Conservation (phyloP, 148 eudicot genomes). For the Chenopodium quinoa region DNA sequence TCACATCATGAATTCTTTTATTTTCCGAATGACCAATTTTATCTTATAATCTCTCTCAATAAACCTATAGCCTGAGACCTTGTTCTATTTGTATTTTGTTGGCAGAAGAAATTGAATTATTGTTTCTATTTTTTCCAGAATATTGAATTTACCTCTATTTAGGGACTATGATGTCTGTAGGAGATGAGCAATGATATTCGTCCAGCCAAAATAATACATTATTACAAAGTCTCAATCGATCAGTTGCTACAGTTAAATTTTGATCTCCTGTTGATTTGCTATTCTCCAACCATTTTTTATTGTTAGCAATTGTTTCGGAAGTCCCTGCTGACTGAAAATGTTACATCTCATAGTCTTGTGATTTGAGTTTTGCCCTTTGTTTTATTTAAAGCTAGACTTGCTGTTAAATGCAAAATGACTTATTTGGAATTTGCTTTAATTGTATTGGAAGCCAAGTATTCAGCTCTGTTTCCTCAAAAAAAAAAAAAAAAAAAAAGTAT, state of each 20-base stretch:
- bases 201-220: too few species aligned
- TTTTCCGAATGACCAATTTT: neutral
- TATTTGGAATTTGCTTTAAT: too few species aligned
- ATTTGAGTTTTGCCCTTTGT: neutral
- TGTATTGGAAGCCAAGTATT: neutral
- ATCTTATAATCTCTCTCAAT: neutral
- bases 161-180: neutral
- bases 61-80: neutral
- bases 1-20: neutral
- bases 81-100: neutral
- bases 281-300: neutral
- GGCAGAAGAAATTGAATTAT: neutral
- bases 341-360: too few species aligned
- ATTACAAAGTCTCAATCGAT: too few species aligned
- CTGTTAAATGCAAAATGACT: neutral
- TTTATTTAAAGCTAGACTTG: too few species aligned
- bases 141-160: too few species aligned
- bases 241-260: neutral
- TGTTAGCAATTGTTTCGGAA: too few species aligned
- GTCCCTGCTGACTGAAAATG: too few species aligned
- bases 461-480: neutral
- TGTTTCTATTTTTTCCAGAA: neutral
- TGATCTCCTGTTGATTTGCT: slow-evolving; percentile 2
- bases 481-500: too few species aligned
- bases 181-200: neutral